Base-by-base conservation (phyloP, 768 basidiomycete species). In the Lepiota venenata region DNA sequence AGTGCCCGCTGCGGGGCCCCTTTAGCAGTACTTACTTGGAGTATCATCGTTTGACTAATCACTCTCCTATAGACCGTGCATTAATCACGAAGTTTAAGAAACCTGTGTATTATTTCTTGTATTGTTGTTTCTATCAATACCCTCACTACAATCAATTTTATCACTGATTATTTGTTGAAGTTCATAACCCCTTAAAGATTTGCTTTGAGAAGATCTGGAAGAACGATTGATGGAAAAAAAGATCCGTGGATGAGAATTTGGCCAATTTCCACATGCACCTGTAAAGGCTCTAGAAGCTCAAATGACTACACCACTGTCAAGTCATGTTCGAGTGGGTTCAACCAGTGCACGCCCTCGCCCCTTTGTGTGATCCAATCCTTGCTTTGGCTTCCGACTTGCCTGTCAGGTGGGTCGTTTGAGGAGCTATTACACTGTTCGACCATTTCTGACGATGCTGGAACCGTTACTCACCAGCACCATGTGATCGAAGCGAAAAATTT, bases 101-200 rank as follows among this genome's bases (percentile, higher is more conserved):
- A 55, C n/a, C 46, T 16, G 47, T 52, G 51, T 55, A 55, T 55
- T 55, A 55, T 55, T 42, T 47, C 22, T 16, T 48, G 53, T 47
- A 55, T 48, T 22, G 38, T n/a, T 48, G 27, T 15, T 55, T 32
- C 39, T 25, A 15, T 20, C 46, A 47, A 55, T 55, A 46, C 51
- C 51, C 43, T 45, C 25, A 7, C 43, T 44, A 38, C 51, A 42
- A 52, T 47, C 37, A 54, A 54, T 54, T n/a, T 25, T 40, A 20
- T 47, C 46, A 48, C 35, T 27, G 14, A 21, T 47, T 32, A 32
- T 32, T 18, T 41, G 10, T n/a, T 15, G 35, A 18, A 22, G 5
- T 44, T 22, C 46, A 20, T 47, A 36, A 11, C 32, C 46, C 46
- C 10, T 47, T 35, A 6, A 20, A 8, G 46, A 6, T 36, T 35